These are phyloP conservation scores for Penicillium nordicum DNA, from an alignment of 2,329 filamentous ascomycete species.

Conservation along the genomic window DNA sequence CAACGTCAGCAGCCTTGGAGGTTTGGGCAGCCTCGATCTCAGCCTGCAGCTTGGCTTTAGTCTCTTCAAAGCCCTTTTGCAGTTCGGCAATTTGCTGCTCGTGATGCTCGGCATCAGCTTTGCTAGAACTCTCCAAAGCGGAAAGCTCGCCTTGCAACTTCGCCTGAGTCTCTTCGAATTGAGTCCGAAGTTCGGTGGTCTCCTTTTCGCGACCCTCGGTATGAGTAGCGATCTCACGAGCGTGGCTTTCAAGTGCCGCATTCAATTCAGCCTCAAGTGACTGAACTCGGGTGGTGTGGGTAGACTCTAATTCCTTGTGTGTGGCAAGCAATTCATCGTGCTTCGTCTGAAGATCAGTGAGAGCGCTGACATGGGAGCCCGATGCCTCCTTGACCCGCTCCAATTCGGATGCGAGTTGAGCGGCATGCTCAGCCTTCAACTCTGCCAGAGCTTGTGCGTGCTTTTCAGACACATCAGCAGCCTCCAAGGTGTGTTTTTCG, in stretches of 20 bases:
- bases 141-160: conserved; percentile 32
- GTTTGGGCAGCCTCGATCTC: conserved; percentile 15
- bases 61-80: conserved; percentile 35
- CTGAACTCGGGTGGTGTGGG: conserved; percentile 32
- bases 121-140: conserved; percentile 29
- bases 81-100: conserved; percentile 34
- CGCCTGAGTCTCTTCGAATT: conserved; percentile 29
- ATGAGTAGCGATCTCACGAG: conserved; percentile 30
- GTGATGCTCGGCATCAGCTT: conserved; percentile 26
- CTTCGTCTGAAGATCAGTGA: conserved; percentile 35
- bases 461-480: conserved; percentile 29
- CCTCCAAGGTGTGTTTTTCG: conserved; percentile 33
- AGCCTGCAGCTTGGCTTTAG: conserved; percentile 17
- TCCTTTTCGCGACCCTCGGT: conserved; percentile 27
- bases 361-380: conserved; percentile 28
- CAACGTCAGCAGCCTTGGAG: conserved; percentile 14
- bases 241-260: conserved; percentile 26
- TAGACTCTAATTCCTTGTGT: conserved; percentile 29
- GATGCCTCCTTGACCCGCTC: conserved; percentile 33
- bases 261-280: conserved; percentile 27
- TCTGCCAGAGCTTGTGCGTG: conserved; percentile 34
- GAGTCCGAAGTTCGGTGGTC: conserved; percentile 31
- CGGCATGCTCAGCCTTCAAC: conserved; percentile 35
- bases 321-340: conserved; percentile 32
- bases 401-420: conserved; percentile 27